These are phyloP conservation scores for Fraxinus velutina DNA, from an alignment of 305 asterid genomes.

Conservation along the genomic window DNA sequence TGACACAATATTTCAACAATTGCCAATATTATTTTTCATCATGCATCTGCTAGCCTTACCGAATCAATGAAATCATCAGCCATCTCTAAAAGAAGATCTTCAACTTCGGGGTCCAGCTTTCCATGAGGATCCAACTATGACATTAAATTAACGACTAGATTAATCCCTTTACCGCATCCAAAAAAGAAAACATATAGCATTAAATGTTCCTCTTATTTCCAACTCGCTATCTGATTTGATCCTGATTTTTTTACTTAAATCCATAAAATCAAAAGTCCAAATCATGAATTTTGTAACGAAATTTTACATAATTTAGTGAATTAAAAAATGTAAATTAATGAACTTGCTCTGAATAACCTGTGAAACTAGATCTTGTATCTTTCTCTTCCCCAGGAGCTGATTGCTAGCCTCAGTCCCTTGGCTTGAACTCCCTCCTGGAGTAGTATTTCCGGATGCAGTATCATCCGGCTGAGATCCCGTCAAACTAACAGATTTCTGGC, in stretches of 20 bases:
- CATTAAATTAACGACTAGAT: slow-evolving; percentile 28
- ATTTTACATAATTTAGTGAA: slow-evolving; percentile 1
- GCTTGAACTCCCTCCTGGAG: slow-evolving; percentile 94
- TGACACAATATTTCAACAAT: background rate
- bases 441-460: slow-evolving; percentile 78
- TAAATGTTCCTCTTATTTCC: slow-evolving; percentile 1
- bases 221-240: background rate
- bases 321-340: background rate
- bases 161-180: slow-evolving; percentile 5
- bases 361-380: slow-evolving; percentile 77
- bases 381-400: slow-evolving; percentile 91
- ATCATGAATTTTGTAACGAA: slow-evolving; percentile 15
- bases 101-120: slow-evolving; percentile 77
- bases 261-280: slow-evolving; percentile 7
- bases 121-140: slow-evolving; percentile 65
- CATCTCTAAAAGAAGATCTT: slow-evolving; percentile 72
- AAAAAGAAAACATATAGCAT: slow-evolving; percentile 15
- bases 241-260: no score
- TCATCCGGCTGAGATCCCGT: slow-evolving; percentile 94
- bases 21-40: background rate
- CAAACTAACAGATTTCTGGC: slow-evolving; percentile 76
- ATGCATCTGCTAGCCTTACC: slow-evolving; percentile 48
- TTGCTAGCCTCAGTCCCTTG: slow-evolving; percentile 87
- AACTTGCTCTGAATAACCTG: slow-evolving; percentile 47
- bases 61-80: slow-evolving; percentile 85